These are phyloP conservation scores for Quercus phellos DNA, from an alignment of 331 rosid genomes.

Conservation along the genomic window DNA sequence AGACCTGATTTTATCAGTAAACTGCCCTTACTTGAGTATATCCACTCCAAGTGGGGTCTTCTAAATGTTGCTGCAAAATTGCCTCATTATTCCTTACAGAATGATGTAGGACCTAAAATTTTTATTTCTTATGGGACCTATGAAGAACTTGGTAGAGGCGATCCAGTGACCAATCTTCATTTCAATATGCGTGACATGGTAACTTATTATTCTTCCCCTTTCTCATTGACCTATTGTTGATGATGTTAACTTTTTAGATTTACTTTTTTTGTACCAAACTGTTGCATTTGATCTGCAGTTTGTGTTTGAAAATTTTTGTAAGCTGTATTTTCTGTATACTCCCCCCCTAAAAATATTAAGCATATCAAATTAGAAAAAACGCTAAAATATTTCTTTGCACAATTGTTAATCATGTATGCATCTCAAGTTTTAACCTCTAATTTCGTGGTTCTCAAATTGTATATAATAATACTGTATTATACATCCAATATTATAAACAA, in stretches of 20 bases:
- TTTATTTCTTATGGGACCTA: constrained; percentile 72
- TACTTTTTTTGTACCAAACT: neutral
- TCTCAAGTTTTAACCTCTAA: neutral
- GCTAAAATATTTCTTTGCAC: neutral
- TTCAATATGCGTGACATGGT: constrained; percentile 96
- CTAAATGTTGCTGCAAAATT: constrained; percentile 96
- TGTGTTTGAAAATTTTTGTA: neutral
- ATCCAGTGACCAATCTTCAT: constrained; percentile 84
- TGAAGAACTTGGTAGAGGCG: constrained; percentile 64
- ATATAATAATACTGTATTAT: neutral
- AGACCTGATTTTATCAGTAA: constrained; percentile 94
- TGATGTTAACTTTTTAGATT: neutral
- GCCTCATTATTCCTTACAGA: constrained; percentile 98
- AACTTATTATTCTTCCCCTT: constrained; percentile 26
- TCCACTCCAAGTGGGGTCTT: constrained; percentile 99
- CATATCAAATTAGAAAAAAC: neutral
- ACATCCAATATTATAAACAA: neutral
- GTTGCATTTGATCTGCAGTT: neutral
- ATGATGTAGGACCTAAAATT: constrained; percentile 94
- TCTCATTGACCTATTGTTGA: constrained; percentile 5
- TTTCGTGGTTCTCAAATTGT: neutral
- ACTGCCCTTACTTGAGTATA: constrained; percentile 90
- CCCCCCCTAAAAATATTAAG: neutral
- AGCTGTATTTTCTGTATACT: neutral
- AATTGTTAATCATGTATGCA: neutral